A percentile compares a stretch with the other conserved stretches of the same genome.
These are phyloP conservation scores for Boechera stricta DNA, from an alignment of 345 rosid genomes.

Conservation along the genomic window DNA sequence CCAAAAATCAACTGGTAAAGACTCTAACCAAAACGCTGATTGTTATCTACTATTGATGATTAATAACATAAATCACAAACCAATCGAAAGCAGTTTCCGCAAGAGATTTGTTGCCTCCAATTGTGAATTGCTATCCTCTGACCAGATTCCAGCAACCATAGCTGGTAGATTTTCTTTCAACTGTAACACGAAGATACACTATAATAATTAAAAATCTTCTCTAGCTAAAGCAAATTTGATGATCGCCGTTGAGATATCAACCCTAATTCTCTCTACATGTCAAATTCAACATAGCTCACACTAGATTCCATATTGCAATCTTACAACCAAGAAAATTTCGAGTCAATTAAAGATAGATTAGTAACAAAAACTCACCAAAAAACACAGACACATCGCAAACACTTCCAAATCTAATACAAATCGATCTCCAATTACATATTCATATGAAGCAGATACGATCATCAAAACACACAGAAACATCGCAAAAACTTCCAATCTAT, in stretches of 20 bases:
- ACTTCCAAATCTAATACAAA: constrained; percentile 5
- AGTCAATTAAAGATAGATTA: not conserved
- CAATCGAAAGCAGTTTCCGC: constrained; percentile 75
- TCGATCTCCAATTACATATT: not conserved
- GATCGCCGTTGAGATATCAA: not conserved
- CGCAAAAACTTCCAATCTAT: no score
- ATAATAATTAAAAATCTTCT: not conserved
- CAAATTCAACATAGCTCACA: not conserved
- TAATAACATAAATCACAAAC: constrained; percentile 44
- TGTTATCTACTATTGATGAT: not conserved
- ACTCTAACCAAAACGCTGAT: not conserved
- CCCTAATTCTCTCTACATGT: constrained; percentile 3
- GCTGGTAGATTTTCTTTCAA: constrained; percentile 62
- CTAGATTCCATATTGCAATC: constrained; percentile 3
- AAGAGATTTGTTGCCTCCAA: constrained; percentile 74
- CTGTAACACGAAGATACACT: constrained; percentile 46
- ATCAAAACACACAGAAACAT: not conserved
- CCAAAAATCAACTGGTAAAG: not conserved
- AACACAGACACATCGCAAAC: not conserved
- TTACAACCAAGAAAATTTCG: not conserved
- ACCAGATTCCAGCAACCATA: constrained; percentile 66
- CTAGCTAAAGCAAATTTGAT: not conserved
- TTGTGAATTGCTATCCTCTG: constrained; percentile 63
- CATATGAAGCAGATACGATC: not conserved
- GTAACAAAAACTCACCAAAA: not conserved